Evolutionary conservation across 768 basidiomycete genomes (phyloP), one percentile per base, ranked within the genome.

Genomic region (Lactarius trivialis): DNA sequence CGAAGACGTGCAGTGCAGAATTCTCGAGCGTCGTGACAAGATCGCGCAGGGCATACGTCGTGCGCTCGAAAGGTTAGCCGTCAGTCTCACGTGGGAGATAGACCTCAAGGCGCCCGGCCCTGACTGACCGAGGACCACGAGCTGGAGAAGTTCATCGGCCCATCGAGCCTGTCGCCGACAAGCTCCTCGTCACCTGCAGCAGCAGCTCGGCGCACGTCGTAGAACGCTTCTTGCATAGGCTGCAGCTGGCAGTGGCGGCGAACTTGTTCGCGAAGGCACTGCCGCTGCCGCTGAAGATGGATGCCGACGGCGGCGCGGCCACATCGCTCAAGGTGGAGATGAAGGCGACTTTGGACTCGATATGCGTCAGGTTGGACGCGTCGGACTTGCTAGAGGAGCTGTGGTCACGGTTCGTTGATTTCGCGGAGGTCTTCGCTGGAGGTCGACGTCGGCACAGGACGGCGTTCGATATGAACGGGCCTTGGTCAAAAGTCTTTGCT

Each of bases 51-150:
- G 56, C 24, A 62, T 62, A 56, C 56, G 61, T 28, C 56, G 14
- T 7, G 39, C 56, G 12, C 51, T 62, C 32, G 56, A 57, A 30
- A 53, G 53, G n/a, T 45, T 39, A 30, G 61, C 61, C 15, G 9
- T 7, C 4, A 17, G 5, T 9, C 50, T 43, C 3, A 14, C 28
- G 9, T 43, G 33, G 24, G 39, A 28, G 19, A 17, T 24, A 21
- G 61, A 62, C 15, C 33, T 41, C 7, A 36, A 3, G 26, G 62
- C 62, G 26, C 41, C 60, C 7, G 62, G 60, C 62, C 7, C 45
- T 63, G 21, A 33, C 45, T 63, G 12, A 52, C 55, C 45, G 53
- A 63, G n/a, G 61, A 63, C 33, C 21, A 59, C 33, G 61, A 63
- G 17, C n/a, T 63, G 1, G 58, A 63, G 39, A 43, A 54, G 9